Evolutionary conservation across 495 filamentous ascomycete species (phyloP), one percentile per base, ranked within the genome.

Genomic region (Zalerion maritima): DNA sequence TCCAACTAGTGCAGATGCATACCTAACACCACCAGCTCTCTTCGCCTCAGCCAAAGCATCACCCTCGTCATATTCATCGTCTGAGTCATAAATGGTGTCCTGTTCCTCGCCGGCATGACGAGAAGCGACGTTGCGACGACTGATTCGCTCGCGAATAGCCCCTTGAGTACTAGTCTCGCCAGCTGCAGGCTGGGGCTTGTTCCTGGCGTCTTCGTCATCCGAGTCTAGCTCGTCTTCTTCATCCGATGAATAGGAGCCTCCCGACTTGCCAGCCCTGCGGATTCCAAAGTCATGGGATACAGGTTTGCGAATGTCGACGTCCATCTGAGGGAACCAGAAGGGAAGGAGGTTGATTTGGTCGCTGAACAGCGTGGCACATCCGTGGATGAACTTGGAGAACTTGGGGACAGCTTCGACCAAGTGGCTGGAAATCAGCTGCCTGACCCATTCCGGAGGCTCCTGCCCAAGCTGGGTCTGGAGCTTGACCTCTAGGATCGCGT

Each of bases 371-470:
- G 71, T 81, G 6, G 87, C 83, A 0, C 74, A 79, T 28, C 89
- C 89, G 52, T 99, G 89, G 36, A 99, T 99, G 54, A 96, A 99
- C 57, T 99, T 99, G 42, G 84, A 93, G 61, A 94, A 99, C 47
- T 99, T 99, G 28, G 89, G 89, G 1, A 96, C 86, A 1, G 91
- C 89, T 51, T 99, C 89, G 9, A 99, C 89, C 14, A 99, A 67
- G 52, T 99, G 89, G 41, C 80, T 89, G 10, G 82, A 67, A 14
- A 81, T 89, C 23, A 99, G 63, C 40, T 94, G 83, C 7, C 81
- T 75, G 33, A 94, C 87, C 89, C 89, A 99, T 44, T 86, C 75
- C 0, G 89, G 89, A 14, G 91, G 89, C 43, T 94, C 85, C 51
- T 94, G 86, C n/a, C 91, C 89, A 18, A 78, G 75, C 52, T 93